Evolutionary conservation across 768 basidiomycete species (phyloP).

Genomic region (Naematelia encephala): DNA sequence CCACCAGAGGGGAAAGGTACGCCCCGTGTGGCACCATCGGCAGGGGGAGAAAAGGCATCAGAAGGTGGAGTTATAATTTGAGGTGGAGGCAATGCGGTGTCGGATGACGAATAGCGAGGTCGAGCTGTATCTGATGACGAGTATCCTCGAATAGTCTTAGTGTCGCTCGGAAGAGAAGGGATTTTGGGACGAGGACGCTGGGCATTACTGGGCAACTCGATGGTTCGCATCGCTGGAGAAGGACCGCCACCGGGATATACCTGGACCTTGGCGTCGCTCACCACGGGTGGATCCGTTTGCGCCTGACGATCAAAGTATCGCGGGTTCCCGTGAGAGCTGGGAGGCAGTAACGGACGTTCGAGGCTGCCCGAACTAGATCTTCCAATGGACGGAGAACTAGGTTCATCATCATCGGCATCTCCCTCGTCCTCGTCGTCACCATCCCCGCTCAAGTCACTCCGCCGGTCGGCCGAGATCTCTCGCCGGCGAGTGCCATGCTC

Average conservation of each 20-base stretch:
- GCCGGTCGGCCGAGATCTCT: conserved; percentile 4
- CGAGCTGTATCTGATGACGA: conserved; percentile 8
- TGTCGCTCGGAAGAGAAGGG: not conserved
- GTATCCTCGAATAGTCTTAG: not conserved
- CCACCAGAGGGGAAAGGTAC: conserved; percentile 12
- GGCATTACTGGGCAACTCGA: conserved; percentile 5
- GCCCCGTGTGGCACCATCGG: not conserved
- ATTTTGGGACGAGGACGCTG: not conserved
- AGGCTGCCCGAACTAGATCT: conserved; percentile 58
- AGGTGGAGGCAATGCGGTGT: not conserved
- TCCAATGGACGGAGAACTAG: conserved; percentile 28
- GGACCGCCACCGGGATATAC: conserved; percentile 14
- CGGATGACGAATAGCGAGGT: conserved; percentile 4
- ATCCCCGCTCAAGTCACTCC: conserved; percentile 44
- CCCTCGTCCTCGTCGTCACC: conserved; percentile 49
- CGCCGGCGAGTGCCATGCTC: not conserved
- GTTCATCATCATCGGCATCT: conserved; percentile 22
- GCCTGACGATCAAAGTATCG: conserved; percentile 30
- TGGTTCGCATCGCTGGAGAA: conserved; percentile 23
- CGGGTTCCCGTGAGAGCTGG: conserved; percentile 30
- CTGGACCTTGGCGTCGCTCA: conserved; percentile 27
- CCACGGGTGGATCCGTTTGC: conserved; percentile 30
- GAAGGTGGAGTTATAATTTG: conserved; percentile 2
- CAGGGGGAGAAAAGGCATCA: conserved; percentile 5
- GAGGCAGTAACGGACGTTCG: conserved; percentile 31